Base-by-base conservation (phyloP, 108 stramenopile species). In the Cyclostephanos tholiformis region DNA sequence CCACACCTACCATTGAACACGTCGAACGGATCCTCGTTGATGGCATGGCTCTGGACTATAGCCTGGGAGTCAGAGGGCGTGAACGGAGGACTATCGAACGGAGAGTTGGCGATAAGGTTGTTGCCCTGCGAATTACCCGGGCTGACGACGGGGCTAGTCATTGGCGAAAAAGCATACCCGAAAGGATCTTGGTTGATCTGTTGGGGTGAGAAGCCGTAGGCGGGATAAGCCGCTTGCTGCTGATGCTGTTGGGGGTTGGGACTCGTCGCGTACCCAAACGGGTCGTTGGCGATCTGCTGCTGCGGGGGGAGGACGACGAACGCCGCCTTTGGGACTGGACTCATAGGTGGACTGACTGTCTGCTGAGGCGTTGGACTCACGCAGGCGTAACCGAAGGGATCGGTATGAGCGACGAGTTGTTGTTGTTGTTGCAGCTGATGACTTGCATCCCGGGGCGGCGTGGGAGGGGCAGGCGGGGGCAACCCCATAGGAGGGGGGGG, bases 21-120 rank as follows among this genome's bases (percentile, higher is more conserved):
- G 35, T 69, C 79, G 32, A 80, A 75, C 16, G 79, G 79, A 64
- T 79, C 77, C 44, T 59, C 51, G 62, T 72, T 79, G 0, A 27
- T 29, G 14, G 38, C 35, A 19, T 44, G 17, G 58, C 71, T 79
- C 7, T 65, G 77, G 23, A 79, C 77, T 50, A 79, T 13, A 9
- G 77, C 70, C 16, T 61, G 35, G 19, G 26, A 16, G 26, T n/a
- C 55, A 7, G 43, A 23, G 16, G 52, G 67, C 67, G 39, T 51
- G 35, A 8, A 32, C 6, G 65, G 60, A 36, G 32, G 57, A 20
- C 14, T 12, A 16, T 3, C 44, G 16, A 30, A 38, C 6, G 59
- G 59, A 23, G 6, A 32, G 36, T 17, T 22, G 43, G 25, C 43
- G 35, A 59, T 30, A 14, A 62, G 58, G 25, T 32, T 56, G 22